These are phyloP conservation scores for Podospora australis DNA, from an alignment of 495 filamentous ascomycete species.

Conservation along the genomic window DNA sequence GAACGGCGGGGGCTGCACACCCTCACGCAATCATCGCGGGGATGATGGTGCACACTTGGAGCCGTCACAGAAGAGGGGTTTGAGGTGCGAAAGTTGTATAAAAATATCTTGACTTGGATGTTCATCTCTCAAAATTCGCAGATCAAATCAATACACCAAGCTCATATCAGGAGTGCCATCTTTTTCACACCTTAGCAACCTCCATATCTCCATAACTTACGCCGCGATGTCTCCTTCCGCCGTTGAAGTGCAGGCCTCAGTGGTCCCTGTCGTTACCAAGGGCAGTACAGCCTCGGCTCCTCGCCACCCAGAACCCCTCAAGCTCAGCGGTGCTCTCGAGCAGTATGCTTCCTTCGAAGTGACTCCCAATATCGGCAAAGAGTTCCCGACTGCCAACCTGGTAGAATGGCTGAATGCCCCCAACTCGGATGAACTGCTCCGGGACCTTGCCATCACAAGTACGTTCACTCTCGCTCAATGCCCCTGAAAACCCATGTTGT, in stretches of 20 bases:
- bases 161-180: not conserved
- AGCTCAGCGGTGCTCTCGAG: slow-evolving; percentile 50
- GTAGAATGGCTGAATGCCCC: slow-evolving; percentile 55
- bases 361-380: slow-evolving; percentile 62
- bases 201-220: no score
- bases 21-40: not conserved
- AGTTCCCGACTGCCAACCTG: slow-evolving; percentile 56
- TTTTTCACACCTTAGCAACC: not conserved
- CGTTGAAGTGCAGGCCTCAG: slow-evolving; percentile 4
- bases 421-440: slow-evolving; percentile 60
- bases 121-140: no score
- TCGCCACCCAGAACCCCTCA: slow-evolving; percentile 36
- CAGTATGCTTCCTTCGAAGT: slow-evolving; percentile 55
- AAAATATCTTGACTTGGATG: no score
- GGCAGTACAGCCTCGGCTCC: not conserved
- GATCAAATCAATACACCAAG: not conserved
- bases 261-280: slow-evolving; percentile 14
- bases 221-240: slow-evolving; percentile 29
- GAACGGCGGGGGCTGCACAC: not conserved
- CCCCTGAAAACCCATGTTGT: not conserved
- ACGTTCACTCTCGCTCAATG: slow-evolving; percentile 36
- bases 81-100: not conserved
- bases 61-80: not conserved
- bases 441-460: slow-evolving; percentile 65
- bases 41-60: not conserved